Percentiles rank a stretch among this genome's conserved stretches.
Evolutionary conservation across 1,284 basidiomycete species (phyloP).

Genomic region (Boletus sp.): DNA sequence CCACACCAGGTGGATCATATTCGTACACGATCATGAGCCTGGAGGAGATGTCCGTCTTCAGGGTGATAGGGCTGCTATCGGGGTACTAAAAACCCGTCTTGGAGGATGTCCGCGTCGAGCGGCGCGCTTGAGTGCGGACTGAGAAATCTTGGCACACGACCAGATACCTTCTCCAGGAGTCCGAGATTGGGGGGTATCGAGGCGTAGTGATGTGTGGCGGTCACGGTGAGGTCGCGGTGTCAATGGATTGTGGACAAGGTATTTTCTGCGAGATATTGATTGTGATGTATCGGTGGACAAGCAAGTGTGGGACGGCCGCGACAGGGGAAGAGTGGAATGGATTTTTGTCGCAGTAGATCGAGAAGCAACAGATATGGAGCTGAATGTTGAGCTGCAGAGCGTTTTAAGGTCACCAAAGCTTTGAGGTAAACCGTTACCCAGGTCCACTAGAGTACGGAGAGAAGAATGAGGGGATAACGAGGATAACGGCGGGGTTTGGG

Average conservation of each 20-base stretch:
- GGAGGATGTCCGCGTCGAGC: slow-evolving; percentile 22
- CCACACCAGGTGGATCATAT: neutral
- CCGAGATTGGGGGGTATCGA: slow-evolving; percentile 5
- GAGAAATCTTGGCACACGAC: slow-evolving; percentile 34
- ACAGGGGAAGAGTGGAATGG: slow-evolving; percentile 10
- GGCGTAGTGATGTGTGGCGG: slow-evolving; percentile 11
- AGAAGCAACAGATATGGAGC: slow-evolving; percentile 24
- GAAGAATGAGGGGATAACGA: slow-evolving; percentile 23
- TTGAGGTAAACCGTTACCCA: slow-evolving; percentile 1
- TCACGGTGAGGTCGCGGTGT: slow-evolving; percentile 14
- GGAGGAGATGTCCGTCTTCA: slow-evolving; percentile 2
- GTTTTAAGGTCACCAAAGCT: slow-evolving; percentile 22
- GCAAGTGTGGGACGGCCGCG: slow-evolving; percentile 5
- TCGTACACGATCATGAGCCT: slow-evolving; percentile 16
- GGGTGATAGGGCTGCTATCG: slow-evolving; percentile 16
- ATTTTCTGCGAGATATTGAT: slow-evolving; percentile 8
- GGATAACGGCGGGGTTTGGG: slow-evolving; percentile 6
- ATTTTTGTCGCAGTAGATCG: slow-evolving; percentile 14
- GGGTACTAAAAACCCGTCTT: slow-evolving; percentile 27
- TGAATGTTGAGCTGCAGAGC: slow-evolving; percentile 18
- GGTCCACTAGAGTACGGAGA: slow-evolving; percentile 27
- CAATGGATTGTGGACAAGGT: slow-evolving; percentile 4
- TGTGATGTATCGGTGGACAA: slow-evolving; percentile 10
- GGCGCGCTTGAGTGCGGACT: slow-evolving; percentile 23
- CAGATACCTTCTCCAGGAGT: slow-evolving; percentile 18